These are phyloP conservation scores for Psilocybe subaeruginosa DNA, from an alignment of 768 basidiomycete species.

Conservation along the genomic window DNA sequence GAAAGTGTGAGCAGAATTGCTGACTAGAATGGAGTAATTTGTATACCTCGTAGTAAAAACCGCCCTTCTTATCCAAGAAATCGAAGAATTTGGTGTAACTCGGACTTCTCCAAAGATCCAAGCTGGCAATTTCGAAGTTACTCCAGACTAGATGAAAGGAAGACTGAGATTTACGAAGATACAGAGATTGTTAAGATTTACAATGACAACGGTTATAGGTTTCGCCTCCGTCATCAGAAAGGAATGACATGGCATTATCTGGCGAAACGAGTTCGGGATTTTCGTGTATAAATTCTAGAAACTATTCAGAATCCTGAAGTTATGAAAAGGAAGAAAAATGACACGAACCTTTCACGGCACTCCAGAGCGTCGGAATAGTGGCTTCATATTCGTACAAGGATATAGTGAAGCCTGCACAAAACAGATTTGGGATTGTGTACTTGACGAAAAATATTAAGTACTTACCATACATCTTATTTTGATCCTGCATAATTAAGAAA, in stretches of 20 bases:
- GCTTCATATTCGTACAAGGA: constrained; percentile 81
- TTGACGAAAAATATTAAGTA: constrained; percentile 3
- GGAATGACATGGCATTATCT: constrained; percentile 80
- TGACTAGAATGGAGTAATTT: neutral
- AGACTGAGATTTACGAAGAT: neutral
- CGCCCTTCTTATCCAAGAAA: constrained; percentile 76
- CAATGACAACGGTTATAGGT: constrained; percentile 81
- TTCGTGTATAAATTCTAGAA: constrained; percentile 70
- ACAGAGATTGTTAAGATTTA: constrained; percentile 32
- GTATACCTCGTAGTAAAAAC: constrained; percentile 85
- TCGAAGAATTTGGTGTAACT: constrained; percentile 86
- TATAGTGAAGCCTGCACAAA: constrained; percentile 70
- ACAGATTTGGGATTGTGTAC: neutral
- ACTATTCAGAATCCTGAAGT: neutral
- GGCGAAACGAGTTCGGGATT: constrained; percentile 63
- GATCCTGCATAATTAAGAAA: constrained; percentile 85
- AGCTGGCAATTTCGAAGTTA: constrained; percentile 89
- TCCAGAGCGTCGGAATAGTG: constrained; percentile 90
- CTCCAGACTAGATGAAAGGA: constrained; percentile 68
- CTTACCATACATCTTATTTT: constrained; percentile 83
- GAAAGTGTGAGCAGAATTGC: neutral
- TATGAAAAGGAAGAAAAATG: neutral
- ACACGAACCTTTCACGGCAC: constrained; percentile 64
- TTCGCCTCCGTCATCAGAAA: constrained; percentile 76
- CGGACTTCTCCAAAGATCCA: constrained; percentile 84